A percentile compares a stretch with the other conserved stretches of the same genome.
phyloP scores from a whole-genome alignment of 306 rosid species.

The Phaseolus lunatus region DNA sequence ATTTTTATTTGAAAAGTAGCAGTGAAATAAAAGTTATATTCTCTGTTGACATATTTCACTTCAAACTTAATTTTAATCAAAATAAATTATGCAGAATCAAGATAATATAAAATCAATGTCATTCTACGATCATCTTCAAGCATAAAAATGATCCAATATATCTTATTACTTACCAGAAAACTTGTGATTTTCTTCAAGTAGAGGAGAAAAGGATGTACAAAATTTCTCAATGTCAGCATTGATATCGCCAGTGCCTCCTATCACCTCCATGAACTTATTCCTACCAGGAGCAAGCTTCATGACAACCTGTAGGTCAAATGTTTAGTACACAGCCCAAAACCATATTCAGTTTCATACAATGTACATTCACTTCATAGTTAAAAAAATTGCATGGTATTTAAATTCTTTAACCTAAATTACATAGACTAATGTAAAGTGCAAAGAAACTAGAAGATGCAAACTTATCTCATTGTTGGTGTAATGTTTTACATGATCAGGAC shows the following conservation, averaged over 20 bases:
- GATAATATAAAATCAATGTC: not conserved
- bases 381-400: not conserved
- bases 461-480: not conserved
- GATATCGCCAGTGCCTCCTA: conserved; percentile 74
- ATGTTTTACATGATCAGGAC: not conserved
- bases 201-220: conserved; percentile 71
- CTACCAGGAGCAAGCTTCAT: conserved; percentile 99
- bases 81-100: not conserved
- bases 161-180: conserved; percentile 72
- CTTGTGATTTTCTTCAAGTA: conserved; percentile 90
- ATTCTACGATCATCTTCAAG: conserved; percentile 6
- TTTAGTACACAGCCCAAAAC: conserved; percentile 20
- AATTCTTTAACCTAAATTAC: not conserved
- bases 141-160: conserved; percentile 8
- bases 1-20: too few species aligned
- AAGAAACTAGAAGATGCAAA: not conserved
- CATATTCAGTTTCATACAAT: not conserved
- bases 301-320: conserved; percentile 66
- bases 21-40: too few species aligned
- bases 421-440: not conserved
- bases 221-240: conserved; percentile 77
- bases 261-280: conserved; percentile 93
- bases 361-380: not conserved
- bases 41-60: too few species aligned
- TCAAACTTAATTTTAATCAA: not conserved